These are phyloP conservation scores for Megacollybia marginata DNA, from an alignment of 768 basidiomycete species.

Conservation along the genomic window DNA sequence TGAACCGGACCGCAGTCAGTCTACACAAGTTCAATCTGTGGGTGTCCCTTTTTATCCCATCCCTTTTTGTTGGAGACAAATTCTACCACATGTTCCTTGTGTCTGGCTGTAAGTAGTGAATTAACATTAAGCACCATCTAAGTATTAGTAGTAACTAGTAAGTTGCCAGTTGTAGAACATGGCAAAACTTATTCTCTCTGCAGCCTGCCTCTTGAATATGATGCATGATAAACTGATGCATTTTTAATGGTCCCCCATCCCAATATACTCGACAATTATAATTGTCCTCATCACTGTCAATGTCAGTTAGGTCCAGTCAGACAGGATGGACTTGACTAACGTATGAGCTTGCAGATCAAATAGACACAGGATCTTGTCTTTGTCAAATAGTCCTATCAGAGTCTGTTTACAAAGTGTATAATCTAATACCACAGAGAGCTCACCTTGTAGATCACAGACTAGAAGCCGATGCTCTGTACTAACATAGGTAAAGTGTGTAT, in stretches of 20 bases:
- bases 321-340: not conserved
- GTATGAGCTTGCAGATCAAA: slow-evolving; percentile 7
- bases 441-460: slow-evolving; percentile 22
- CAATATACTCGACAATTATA: slow-evolving; percentile 6
- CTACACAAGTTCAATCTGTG: too few relatives aligned
- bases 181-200: too few relatives aligned
- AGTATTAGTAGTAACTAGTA: too few relatives aligned
- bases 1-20: too few relatives aligned
- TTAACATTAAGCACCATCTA: too few relatives aligned
- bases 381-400: slow-evolving; percentile 7
- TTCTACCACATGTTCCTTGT: too few relatives aligned
- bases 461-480: slow-evolving; percentile 14
- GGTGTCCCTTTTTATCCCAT: too few relatives aligned
- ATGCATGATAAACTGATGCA: slow-evolving; percentile 1
- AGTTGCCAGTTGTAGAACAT: too few relatives aligned
- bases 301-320: not conserved
- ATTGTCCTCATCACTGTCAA: not conserved
- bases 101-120: too few relatives aligned
- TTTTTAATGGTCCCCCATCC: not conserved
- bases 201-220: not conserved
- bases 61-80: too few relatives aligned
- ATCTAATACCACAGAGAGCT: not conserved
- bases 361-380: too few relatives aligned
- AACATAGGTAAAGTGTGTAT: slow-evolving; percentile 17
- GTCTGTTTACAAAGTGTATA: not conserved